phyloP scores from a whole-genome alignment of 1,284 basidiomycete species.

The Gomphus bonarii region DNA sequence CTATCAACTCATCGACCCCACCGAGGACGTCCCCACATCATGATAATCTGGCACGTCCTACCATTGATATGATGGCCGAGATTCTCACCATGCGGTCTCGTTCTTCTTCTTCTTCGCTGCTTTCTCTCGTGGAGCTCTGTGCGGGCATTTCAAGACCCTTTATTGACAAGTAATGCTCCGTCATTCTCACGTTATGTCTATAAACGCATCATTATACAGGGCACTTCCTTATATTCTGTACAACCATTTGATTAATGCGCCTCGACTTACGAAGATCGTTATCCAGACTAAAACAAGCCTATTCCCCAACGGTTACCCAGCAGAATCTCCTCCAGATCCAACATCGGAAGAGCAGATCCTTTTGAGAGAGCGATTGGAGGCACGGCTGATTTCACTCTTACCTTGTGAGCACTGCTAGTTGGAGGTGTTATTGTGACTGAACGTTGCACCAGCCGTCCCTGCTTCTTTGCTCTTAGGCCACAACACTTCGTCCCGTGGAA shows the following conservation, averaged over 20 bases:
- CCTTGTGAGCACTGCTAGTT: slow-evolving; percentile 29
- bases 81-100: slow-evolving; percentile 37
- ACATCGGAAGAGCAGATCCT: slow-evolving; percentile 56
- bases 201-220: slow-evolving; percentile 22
- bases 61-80: slow-evolving; percentile 35
- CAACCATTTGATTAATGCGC: slow-evolving; percentile 38
- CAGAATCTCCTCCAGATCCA: slow-evolving; percentile 53
- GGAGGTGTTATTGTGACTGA: slow-evolving; percentile 17
- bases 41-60: slow-evolving; percentile 13
- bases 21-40: slow-evolving; percentile 10
- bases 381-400: slow-evolving; percentile 33
- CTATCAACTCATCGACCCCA: slow-evolving; percentile 38
- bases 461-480: slow-evolving; percentile 40
- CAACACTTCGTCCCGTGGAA: slow-evolving; percentile 24
- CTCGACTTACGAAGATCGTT: slow-evolving; percentile 34
- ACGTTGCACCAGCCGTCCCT: slow-evolving; percentile 19
- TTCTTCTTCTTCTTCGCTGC: slow-evolving; percentile 9
- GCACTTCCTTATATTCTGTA: slow-evolving; percentile 55
- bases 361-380: slow-evolving; percentile 41
- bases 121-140: slow-evolving; percentile 20
- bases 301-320: slow-evolving; percentile 76
- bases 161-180: slow-evolving; percentile 11
- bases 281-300: slow-evolving; percentile 49
- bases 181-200: neutral
- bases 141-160: slow-evolving; percentile 16